Evolutionary conservation across 352 stramenopile genomes (phyloP).

Genomic region (Elongisporangium prolatum): DNA sequence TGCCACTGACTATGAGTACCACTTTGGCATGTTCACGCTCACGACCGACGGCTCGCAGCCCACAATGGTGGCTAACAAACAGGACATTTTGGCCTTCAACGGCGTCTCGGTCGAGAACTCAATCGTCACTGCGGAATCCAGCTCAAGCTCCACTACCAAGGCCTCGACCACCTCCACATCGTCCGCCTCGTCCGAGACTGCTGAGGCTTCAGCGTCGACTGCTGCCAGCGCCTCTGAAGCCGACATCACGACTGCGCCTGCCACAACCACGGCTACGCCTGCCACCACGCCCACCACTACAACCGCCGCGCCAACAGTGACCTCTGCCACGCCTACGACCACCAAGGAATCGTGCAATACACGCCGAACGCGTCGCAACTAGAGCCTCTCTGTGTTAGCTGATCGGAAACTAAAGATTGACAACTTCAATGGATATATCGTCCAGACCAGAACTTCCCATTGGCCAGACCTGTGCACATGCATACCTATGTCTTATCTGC

Average conservation of each 20-base stretch:
- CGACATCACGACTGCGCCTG: not conserved
- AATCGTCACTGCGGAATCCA: slow-evolving; percentile 7
- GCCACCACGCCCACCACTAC: not conserved
- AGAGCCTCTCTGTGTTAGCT: not conserved
- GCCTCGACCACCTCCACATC: slow-evolving; percentile 3
- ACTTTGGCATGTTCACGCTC: slow-evolving; percentile 41
- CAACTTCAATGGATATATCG: too few relatives aligned
- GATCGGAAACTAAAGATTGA: too few relatives aligned
- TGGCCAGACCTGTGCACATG: too few relatives aligned
- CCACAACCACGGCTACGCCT: too few relatives aligned
- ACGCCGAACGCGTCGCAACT: not conserved
- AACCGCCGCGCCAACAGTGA: not conserved
- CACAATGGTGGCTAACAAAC: slow-evolving; percentile 23
- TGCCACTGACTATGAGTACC: slow-evolving; percentile 29
- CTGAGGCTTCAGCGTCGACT: not conserved
- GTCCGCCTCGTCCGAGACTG: not conserved
- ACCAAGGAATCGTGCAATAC: not conserved
- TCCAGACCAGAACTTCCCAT: too few relatives aligned
- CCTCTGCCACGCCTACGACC: not conserved
- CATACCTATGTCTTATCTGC: too few relatives aligned
- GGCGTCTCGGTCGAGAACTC: slow-evolving; percentile 31
- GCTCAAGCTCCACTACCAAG: not conserved
- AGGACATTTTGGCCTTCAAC: slow-evolving; percentile 39
- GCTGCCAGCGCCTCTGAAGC: not conserved
- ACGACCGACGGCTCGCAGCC: slow-evolving; percentile 29